Conservation (phyloP, 495 filamentous ascomycete species). For the Bombardia bombarda region DNA sequence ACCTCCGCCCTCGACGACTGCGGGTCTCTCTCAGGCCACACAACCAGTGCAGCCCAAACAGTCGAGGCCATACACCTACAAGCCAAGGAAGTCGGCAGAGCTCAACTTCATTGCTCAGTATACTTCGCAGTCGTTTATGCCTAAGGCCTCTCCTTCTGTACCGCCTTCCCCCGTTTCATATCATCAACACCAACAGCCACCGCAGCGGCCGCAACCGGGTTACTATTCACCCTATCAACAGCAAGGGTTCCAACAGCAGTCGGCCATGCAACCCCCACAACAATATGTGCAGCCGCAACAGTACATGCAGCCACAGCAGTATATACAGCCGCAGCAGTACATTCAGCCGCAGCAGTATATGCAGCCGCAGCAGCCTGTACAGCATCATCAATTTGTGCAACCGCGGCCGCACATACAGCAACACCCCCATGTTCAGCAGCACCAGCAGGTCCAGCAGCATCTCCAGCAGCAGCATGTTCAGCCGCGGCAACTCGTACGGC, state of each 20-base stretch:
- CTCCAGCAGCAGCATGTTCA: constrained; percentile 1
- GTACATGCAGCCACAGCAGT: constrained; percentile 1
- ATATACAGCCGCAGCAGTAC: constrained; percentile 7
- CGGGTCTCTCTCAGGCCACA: no score
- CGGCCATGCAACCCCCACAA: constrained; percentile 4
- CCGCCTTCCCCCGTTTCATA: not conserved
- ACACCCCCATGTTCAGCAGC: not conserved
- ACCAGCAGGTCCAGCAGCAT: constrained; percentile 3
- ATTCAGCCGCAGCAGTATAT: not conserved
- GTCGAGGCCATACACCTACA: constrained; percentile 48
- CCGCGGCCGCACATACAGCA: not conserved
- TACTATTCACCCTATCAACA: constrained; percentile 11
- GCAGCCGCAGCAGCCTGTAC: constrained; percentile 5
- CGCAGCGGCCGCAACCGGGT: constrained; percentile 5
- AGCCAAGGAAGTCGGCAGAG: constrained; percentile 35
- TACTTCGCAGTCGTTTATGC: constrained; percentile 32
- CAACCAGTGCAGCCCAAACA: no score
- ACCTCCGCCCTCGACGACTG: no score
- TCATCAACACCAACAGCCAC: not conserved
- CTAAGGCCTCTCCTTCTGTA: constrained; percentile 8
- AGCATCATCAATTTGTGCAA: constrained; percentile 2
- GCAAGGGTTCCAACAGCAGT: constrained; percentile 9
- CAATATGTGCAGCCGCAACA: constrained; percentile 2
- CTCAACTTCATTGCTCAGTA: constrained; percentile 27
- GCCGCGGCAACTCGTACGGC: not conserved